Percentiles rank a stretch among this genome's conserved stretches.
Evolutionary conservation across 139 green algal species (phyloP).

Genomic region (Deuterostichococcus epilithicus): DNA sequence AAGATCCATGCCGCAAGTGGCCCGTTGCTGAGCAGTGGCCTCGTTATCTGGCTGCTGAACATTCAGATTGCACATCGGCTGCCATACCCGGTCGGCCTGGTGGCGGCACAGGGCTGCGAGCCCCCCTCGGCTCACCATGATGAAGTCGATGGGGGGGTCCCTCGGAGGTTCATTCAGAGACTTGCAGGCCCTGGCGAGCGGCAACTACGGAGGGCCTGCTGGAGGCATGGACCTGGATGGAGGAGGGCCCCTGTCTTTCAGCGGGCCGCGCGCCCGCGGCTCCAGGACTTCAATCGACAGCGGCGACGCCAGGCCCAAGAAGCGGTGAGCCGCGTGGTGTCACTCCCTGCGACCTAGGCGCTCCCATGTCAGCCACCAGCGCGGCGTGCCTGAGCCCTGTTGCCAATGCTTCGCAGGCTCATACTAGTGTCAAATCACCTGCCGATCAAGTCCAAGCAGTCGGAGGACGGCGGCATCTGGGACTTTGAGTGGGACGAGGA

Average conservation of each 20-base stretch:
- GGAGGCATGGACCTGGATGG: neutral
- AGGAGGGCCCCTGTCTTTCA: constrained; percentile 16
- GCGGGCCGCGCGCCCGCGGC: neutral
- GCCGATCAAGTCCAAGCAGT: constrained; percentile 60
- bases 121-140: neutral
- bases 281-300: constrained; percentile 14
- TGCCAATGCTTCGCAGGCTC: constrained; percentile 50
- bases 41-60: no score
- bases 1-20: no score
- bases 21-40: no score
- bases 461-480: constrained; percentile 45
- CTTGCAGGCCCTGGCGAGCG: constrained; percentile 2
- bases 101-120: no score
- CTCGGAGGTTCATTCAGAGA: constrained; percentile 1
- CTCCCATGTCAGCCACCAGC: neutral
- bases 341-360: neutral
- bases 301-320: neutral
- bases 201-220: neutral
- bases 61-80: no score
- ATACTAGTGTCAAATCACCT: constrained; percentile 93
- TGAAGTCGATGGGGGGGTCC: neutral
- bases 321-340: neutral
- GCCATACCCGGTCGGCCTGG: no score
- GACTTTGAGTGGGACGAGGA: constrained; percentile 94
- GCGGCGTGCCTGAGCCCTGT: neutral